Evolutionary conservation across 192 early-diverging fungal genomes (phyloP).

Genomic region (Coemansia sp.): DNA sequence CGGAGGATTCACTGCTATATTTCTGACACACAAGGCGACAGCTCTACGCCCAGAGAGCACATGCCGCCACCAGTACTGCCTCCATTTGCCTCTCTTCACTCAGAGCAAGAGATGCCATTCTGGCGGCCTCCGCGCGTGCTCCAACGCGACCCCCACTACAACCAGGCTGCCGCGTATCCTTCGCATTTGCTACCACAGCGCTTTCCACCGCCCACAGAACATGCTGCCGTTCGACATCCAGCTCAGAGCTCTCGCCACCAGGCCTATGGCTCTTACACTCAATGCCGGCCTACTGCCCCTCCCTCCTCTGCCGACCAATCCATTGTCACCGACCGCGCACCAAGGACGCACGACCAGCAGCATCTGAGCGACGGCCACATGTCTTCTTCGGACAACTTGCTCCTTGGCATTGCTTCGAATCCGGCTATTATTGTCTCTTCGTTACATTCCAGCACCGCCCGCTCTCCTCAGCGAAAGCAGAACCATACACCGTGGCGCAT

Average conservation of each 20-base stretch:
- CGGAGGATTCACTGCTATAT: slow-evolving; percentile 48
- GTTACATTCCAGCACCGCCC: not conserved
- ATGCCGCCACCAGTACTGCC: slow-evolving; percentile 37
- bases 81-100: slow-evolving; percentile 6
- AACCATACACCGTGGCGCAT: not conserved
- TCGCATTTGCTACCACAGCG: not conserved
- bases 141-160: slow-evolving; percentile 52
- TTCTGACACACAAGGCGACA: slow-evolving; percentile 17
- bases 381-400: not conserved
- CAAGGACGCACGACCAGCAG: not conserved
- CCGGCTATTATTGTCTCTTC: not conserved
- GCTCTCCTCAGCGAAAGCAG: not conserved
- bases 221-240: not conserved
- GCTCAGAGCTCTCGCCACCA: not conserved
- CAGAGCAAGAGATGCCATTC: slow-evolving; percentile 37
- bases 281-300: slow-evolving; percentile 5
- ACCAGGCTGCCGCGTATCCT: slow-evolving; percentile 4
- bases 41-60: slow-evolving; percentile 12
- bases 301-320: not conserved
- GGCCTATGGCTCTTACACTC: not conserved
- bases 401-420: slow-evolving; percentile 1
- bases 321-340: not conserved
- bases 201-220: not conserved
- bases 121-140: slow-evolving; percentile 54
- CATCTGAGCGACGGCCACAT: not conserved